Conservation (phyloP, 108 stramenopile species). For the Cyclostephanos invisitatus region DNA sequence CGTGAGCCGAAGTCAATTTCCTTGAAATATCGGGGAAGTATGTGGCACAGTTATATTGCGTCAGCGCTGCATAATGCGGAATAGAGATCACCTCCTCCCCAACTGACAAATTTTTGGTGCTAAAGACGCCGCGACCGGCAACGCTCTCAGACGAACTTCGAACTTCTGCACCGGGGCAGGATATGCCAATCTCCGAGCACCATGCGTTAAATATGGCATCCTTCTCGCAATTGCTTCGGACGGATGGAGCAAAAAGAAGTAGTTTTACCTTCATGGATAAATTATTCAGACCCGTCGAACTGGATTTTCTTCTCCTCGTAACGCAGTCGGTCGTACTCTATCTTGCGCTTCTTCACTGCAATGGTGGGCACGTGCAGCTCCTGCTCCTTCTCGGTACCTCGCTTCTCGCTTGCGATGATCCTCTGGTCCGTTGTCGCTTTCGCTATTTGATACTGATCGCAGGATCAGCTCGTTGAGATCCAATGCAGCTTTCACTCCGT, state of each 20-base stretch:
- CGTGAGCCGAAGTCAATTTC: conserved; percentile 5
- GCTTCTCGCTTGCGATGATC: no score
- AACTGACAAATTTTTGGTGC: conserved; percentile 23
- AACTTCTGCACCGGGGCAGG: conserved; percentile 38
- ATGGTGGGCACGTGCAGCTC: no score
- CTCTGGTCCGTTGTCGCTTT: no score
- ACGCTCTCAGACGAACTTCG: conserved; percentile 51
- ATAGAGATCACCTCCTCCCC: conserved; percentile 45
- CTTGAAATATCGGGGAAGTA: conserved; percentile 29
- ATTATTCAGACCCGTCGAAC: no score
- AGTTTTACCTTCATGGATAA: conserved; percentile 8
- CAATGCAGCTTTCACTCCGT: no score
- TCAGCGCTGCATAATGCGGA: conserved; percentile 42
- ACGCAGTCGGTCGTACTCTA: no score
- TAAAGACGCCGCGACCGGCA: conserved; percentile 58
- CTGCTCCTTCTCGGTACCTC: no score
- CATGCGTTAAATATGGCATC: conserved; percentile 43
- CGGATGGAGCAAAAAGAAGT: conserved; percentile 11
- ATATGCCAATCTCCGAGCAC: conserved; percentile 44
- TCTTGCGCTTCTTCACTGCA: no score
- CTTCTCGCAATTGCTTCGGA: conserved; percentile 2
- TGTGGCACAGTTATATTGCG: conserved; percentile 28
- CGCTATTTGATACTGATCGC: no score
- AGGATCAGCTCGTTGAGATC: no score
- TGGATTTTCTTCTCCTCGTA: no score